Evolutionary conservation across 2,329 filamentous ascomycete genomes (phyloP).

Genomic region (Aspergillus spinulosporus): DNA sequence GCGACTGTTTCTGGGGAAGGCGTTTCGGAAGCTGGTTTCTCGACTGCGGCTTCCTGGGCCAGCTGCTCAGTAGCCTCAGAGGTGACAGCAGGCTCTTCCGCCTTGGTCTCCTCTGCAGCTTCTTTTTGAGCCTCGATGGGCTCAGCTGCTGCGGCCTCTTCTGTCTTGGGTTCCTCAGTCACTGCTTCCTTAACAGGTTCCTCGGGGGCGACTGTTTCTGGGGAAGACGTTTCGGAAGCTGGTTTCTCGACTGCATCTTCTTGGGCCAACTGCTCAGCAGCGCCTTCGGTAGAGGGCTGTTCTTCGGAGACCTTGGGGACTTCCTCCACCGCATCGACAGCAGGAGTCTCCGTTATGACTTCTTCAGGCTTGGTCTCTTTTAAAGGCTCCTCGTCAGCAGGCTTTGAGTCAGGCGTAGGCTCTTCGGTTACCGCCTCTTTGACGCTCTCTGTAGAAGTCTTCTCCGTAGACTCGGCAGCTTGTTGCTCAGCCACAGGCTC

Average conservation of each 20-base stretch:
- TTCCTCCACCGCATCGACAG: not conserved
- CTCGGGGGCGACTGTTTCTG: not conserved
- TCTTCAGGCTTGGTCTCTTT: not conserved
- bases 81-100: slow-evolving; percentile 7
- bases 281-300: not conserved
- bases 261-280: not conserved
- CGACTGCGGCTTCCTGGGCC: not conserved
- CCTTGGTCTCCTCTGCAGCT: slow-evolving; percentile 13
- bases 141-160: not conserved
- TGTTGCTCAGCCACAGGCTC: not conserved
- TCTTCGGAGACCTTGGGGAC: not conserved
- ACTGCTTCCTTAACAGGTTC: not conserved
- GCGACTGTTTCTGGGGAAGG: slow-evolving; percentile 1
- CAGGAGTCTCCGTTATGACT: not conserved
- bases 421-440: not conserved
- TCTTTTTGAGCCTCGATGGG: slow-evolving; percentile 5
- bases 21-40: slow-evolving; percentile 4
- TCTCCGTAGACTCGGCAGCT: not conserved
- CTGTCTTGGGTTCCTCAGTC: slow-evolving; percentile 4
- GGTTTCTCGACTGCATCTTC: slow-evolving; percentile 5
- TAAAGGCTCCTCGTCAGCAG: not conserved
- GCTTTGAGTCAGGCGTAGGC: not conserved
- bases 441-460: not conserved
- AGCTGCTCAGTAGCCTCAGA: not conserved
- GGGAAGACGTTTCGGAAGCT: not conserved